phyloP scores from a whole-genome alignment of 139 green algal genomes.

The Closterium sp. region DNA sequence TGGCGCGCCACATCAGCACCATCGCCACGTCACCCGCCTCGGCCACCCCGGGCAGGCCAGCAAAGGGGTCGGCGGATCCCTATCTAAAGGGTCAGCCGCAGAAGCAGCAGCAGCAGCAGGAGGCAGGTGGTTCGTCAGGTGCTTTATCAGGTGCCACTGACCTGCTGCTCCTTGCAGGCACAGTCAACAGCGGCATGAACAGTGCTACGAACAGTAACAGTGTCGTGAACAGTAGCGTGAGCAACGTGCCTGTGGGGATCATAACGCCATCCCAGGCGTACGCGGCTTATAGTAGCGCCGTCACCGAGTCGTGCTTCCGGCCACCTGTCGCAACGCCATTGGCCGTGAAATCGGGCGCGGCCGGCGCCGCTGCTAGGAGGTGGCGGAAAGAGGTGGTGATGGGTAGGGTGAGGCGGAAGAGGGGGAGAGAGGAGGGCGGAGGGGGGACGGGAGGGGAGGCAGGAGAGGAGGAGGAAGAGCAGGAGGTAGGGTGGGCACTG shows the following conservation, averaged over 20 bases:
- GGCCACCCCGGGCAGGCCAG: not conserved
- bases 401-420: not conserved
- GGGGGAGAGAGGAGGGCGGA: not conserved
- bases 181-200: not conserved
- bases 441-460: not conserved
- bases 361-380: not conserved
- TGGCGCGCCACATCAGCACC: constrained; percentile 14
- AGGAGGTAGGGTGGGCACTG: not conserved
- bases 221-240: not conserved
- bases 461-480: not conserved
- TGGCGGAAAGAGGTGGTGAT: not conserved
- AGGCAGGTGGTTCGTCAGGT: not conserved
- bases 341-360: not conserved
- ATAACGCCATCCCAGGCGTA: not conserved
- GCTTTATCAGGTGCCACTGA: not conserved
- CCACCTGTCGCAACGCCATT: not conserved
- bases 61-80: not conserved
- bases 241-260: not conserved
- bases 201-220: not conserved
- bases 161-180: not conserved
- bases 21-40: not conserved
- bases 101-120: not conserved
- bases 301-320: not conserved
- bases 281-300: not conserved
- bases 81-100: not conserved